Evolutionary conservation across 257 asterid genomes (phyloP), one percentile per base, ranked within the genome.

Genomic region (Haberlea rhodopensis): DNA sequence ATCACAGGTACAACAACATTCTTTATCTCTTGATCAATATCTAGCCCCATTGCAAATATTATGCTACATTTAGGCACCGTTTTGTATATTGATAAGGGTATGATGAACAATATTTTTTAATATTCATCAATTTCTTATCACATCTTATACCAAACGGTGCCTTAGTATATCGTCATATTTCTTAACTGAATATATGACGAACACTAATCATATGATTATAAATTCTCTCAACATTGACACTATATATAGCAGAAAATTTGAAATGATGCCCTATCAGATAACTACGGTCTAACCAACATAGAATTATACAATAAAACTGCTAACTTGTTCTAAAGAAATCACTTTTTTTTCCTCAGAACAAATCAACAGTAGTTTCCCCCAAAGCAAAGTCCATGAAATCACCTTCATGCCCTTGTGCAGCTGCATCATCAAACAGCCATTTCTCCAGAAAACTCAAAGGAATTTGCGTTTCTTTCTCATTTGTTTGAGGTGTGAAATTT

Each of bases 381-480:
- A 84, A 60, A 8, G 84, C 69, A 81, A 84, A 73, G 65, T 80
- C 82, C 81, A 84, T 79, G 68, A 84, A 77, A 68, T 84, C 89
- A 69, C 68, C 87, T 5, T 69, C 89, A n/a, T 80, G 86, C 64
- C 83, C 84, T 59, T 83, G 89, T 57, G 75, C 78, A 4, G 79
- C 80, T 2, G 84, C 80, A 64, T 87, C 96, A 61, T 85, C 96
- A 63, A 87, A 76, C 18, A 90, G 76, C 97, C 97, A 90, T 49
- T 87, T 87, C 86, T 90, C 97, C 62, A 90, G 74, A 69, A 81
- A 70, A 40, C 81, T 77, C 11, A 90, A 71, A 69, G 95, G 95
- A 81, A 85, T 71, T 59, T 77, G 76, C 7, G 78, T n/a, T 18
- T 72, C 71, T 3, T 53, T 68, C 15, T 69, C 68, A 58, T 67